Evolutionary conservation across 2,329 filamentous ascomycete genomes (phyloP), one percentile per base, ranked within the genome.

Genomic region (Pleomassaria siparia): DNA sequence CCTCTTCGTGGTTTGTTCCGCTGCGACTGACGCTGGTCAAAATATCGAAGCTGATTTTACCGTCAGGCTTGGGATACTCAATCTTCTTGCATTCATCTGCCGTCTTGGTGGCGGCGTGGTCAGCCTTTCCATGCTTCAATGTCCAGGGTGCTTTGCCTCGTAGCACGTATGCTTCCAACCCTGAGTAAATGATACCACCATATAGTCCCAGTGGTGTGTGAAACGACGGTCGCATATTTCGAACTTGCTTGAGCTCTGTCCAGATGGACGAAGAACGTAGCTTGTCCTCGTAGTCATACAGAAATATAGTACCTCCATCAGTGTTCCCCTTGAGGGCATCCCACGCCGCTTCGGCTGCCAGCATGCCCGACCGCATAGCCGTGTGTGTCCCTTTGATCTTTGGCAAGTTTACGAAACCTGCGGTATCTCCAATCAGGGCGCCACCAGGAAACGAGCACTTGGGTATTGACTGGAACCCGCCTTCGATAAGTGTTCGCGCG

Each of bases 381-480:
- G 94, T 96, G 73, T 99, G 94, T 0, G 92, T 96, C 48, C 94
- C 94, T 76, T 99, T 99, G 73, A 99, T 89, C 77, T 99, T 99
- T 55, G 94, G 94, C 13, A 99, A 88, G 66, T 99, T 99, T 72
- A 99, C 80, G 67, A 99, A 96, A 4, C 94, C 94, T 22, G 94
- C 94, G 15, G 91, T 95, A 73, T 99, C 94, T 45, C 94, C 94
- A 58, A 99, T 95, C 36, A 99, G 78, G 39, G 94, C 94, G 48
- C 94, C 94, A 50, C 94, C 94, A 20, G 94, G 94, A 74, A 99
- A 99, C 18, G 92, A 88, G 40, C 94, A 91, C 73, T 96, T 96
- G 46, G 94, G 94, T 62, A 99, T 96, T 2, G 91, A 96, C 75
- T 99, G 94, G 74, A 95, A 96, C 20, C 94, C 94, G 53, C 94